Evolutionary conservation across 176 grass and related monocot genomes (phyloP).

Genomic region (Poa annua): DNA sequence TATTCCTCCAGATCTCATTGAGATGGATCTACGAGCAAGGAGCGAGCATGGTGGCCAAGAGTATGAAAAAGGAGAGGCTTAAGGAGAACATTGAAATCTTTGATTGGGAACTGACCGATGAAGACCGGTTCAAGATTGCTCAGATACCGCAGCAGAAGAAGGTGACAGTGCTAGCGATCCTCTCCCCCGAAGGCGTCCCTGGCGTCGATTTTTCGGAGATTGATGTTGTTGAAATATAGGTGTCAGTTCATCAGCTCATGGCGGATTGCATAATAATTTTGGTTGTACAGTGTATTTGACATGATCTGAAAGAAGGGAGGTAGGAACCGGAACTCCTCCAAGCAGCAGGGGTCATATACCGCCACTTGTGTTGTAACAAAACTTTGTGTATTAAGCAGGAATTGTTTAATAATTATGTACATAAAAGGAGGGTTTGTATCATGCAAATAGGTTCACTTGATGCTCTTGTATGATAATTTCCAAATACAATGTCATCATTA

Average conservation of each 20-base stretch:
- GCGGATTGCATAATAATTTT: background rate
- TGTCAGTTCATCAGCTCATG: background rate
- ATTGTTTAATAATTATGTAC: background rate
- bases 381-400: background rate
- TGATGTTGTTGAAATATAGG: conserved; percentile 56
- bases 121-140: conserved; percentile 57
- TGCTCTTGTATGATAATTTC: background rate
- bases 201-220: conserved; percentile 43
- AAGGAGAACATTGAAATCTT: conserved; percentile 59
- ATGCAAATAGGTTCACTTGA: background rate
- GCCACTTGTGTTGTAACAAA: background rate
- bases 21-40: conserved; percentile 76
- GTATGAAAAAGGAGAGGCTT: conserved; percentile 56
- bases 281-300: background rate
- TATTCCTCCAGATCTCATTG: conserved; percentile 55
- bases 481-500: background rate
- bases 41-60: conserved; percentile 56
- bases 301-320: background rate
- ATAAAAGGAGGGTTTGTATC: background rate
- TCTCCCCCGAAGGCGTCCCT: conserved; percentile 46
- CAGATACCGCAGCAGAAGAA: conserved; percentile 53
- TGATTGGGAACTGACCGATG: conserved; percentile 60
- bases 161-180: conserved; percentile 1
- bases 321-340: background rate
- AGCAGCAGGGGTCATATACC: background rate